Conservation (phyloP, 805 yeast species). For the Hanseniaspora jakobsenii region DNA sequence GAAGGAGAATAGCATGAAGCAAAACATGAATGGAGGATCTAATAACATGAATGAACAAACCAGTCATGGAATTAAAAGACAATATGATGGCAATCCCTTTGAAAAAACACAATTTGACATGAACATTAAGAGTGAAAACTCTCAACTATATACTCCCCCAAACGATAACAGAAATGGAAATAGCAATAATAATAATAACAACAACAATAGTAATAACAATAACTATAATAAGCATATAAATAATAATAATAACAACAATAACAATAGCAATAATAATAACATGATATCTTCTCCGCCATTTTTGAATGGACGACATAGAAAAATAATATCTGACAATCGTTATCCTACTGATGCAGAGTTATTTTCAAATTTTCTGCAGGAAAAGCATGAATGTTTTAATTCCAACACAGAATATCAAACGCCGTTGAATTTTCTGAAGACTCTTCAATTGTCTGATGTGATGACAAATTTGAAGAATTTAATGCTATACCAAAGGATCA, state of each 20-base stretch:
- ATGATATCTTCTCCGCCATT: background rate
- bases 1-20: background rate
- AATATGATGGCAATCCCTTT: background rate
- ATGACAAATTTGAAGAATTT: slow-evolving; percentile 61
- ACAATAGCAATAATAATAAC: background rate
- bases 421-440: slow-evolving; percentile 52
- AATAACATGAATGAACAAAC: too few species aligned
- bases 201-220: too few species aligned
- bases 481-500: slow-evolving; percentile 43
- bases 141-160: too few species aligned
- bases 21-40: background rate
- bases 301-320: background rate
- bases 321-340: background rate
- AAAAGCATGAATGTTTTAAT: background rate
- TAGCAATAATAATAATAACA: background rate
- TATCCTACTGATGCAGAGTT: background rate
- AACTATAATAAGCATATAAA: too few species aligned
- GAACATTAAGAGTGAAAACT: too few species aligned
- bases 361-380: background rate
- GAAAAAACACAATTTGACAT: too few species aligned
- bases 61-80: background rate
- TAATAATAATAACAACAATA: background rate
- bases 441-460: slow-evolving; percentile 64
- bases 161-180: background rate
- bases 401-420: slow-evolving; percentile 34